Base-by-base conservation (phyloP, 768 basidiomycete genomes). In the Suillus decipiens region DNA sequence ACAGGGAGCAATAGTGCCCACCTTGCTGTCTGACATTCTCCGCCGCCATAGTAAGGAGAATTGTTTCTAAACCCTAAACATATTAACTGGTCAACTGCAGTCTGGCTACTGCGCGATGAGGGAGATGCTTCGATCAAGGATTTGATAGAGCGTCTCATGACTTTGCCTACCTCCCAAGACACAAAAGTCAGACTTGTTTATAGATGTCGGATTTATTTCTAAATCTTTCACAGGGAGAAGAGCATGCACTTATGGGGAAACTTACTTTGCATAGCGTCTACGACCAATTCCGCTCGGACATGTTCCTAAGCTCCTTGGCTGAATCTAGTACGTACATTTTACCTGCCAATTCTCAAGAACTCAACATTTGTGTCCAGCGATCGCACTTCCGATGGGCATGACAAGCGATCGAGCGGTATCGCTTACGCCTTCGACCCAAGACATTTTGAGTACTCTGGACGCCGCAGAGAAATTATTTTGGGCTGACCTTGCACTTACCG, bases 261-360 rank as follows among this genome's bases (percentile, higher is more conserved):
- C 77, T 96, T n/a, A 88, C 87, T 1, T 76, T 98, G 34, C 86
- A 92, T 59, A 84, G 88, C 33, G 90, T 90, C 1, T 88, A 95
- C 67, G 82, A 83, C 42, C 87, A 86, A 8, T 93, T 96, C 79
- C 85, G 86, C 37, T 82, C 86, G 0, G 95, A 98, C 71, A 91
- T 97, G 79, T 92, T 95, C 72, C 79, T 97, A 63, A 95, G 89
- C 70, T 95, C 95, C 19, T 78, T 98, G 28, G 84, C 89, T 0
- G 96, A 99, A 72, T 96, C 96, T 1, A 89, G 95, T 96, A 69
- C 41, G 93, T 77, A n/a, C 41, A 24, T 55, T 54, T 47, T 48
- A 63, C 34, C 53, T 59, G 7, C 19, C 3, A 31, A 37, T 39
- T 6, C 5, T 17, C 12, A 9, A 39, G 33, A 22, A 15, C 39